Base-by-base conservation (phyloP, 1,284 basidiomycete species). In the Somion occarium region DNA sequence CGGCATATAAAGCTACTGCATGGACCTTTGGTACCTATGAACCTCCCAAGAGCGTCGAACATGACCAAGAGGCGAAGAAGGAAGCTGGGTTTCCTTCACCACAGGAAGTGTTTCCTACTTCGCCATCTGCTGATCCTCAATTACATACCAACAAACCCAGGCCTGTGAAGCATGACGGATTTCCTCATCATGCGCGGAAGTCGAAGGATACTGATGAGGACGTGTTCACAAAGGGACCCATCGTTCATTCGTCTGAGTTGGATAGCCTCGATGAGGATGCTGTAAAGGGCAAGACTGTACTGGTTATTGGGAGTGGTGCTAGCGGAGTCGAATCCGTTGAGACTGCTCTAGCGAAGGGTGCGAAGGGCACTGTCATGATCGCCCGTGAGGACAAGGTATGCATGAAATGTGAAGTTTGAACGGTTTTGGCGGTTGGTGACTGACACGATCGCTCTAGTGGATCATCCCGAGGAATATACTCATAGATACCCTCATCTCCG, bases 291-390 rank as follows among this genome's bases (percentile, higher is more conserved):
- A 82, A 81, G 65, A 73, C 68, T 15, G 67, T 80, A 2, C 69
- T 76, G 11, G 71, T 82, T 2, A 68, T 85, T 22, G 83, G 82
- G 0, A 76, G 76, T 38, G 82, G 82, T 0, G 82, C 83, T 0
- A 79, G 75, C 45, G 82, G 78, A 5, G 76, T 84, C 15, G 82
- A 85, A 58, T 76, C 80, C 1, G 77, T 80, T n/a, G 81, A 84
- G 58, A 73, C 76, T 1, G 74, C 74, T 1, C 61, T 79, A 1
- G 57, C 65, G 2, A 68, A 73, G 46, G 72, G 74, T 19, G 80
- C 79, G 2, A 69, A 69, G 15, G 62, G 70, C 20, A 67, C 73
- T 3, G 67, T 71, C 2, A 75, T 83, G 62, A 62, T 82, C 24
- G 80, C 80, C 1, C 56, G 66, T 15, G 60, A 66, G 23, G 67